Conservation (phyloP, 306 rosid genomes). For the Trifolium pratense region DNA sequence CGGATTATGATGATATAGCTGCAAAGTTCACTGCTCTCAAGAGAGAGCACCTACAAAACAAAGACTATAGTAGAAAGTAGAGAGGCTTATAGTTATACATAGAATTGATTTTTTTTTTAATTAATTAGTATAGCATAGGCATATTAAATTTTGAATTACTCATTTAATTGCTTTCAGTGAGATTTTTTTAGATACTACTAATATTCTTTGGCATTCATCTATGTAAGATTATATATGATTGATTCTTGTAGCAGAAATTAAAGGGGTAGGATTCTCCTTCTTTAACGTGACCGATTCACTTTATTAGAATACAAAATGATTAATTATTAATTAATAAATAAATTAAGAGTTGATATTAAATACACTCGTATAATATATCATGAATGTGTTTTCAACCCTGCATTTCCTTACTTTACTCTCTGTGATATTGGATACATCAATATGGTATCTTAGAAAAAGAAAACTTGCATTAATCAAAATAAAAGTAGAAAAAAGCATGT, state of each 20-base stretch:
- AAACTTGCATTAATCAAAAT: too few species aligned
- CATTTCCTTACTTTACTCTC: too few species aligned
- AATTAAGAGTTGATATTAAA: neutral
- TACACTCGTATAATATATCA: neutral
- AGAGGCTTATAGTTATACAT: neutral
- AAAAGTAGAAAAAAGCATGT: too few species aligned
- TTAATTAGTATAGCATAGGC: slow-evolving; percentile 2
- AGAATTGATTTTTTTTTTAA: neutral
- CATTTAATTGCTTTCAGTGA: slow-evolving; percentile 15
- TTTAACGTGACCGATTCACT: neutral
- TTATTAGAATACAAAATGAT: neutral
- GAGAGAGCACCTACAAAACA: slow-evolving; percentile 51
- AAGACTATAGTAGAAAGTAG: slow-evolving; percentile 3
- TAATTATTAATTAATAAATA: neutral
- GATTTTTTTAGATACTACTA: slow-evolving; percentile 2
- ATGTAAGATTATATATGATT: neutral
- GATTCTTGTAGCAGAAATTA: neutral
- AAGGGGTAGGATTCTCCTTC: neutral
- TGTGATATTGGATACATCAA: too few species aligned
- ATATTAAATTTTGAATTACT: slow-evolving; percentile 16
- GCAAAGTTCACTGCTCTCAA: slow-evolving; percentile 68
- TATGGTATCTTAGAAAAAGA: too few species aligned
- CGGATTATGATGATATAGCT: slow-evolving; percentile 71
- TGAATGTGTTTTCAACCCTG: neutral
- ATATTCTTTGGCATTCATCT: slow-evolving; percentile 35